phyloP scores from a whole-genome alignment of 805 yeast species.

The Yamadazyma takamatsuzukensis region DNA sequence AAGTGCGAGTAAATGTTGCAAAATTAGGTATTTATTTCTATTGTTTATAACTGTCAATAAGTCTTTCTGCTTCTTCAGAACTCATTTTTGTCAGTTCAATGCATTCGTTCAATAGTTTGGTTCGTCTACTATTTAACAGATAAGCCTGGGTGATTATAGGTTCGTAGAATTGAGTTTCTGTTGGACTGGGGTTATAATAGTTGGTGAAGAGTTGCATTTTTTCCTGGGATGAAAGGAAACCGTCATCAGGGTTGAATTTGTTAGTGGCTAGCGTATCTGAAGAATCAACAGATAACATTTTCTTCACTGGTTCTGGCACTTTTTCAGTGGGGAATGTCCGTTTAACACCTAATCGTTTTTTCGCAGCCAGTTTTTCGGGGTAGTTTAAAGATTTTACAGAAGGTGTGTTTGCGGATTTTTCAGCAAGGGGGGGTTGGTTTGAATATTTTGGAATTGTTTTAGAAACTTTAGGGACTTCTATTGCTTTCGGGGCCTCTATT shows the following conservation, averaged over 20 bases:
- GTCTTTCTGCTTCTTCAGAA: constrained; percentile 2
- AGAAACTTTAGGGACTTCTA: too few relatives aligned
- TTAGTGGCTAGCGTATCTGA: constrained; percentile 18
- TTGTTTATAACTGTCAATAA: constrained; percentile 2
- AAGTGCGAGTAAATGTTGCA: neutral
- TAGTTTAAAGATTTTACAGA: too few relatives aligned
- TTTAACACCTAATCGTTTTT: too few relatives aligned
- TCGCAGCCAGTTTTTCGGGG: too few relatives aligned
- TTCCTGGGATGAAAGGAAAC: constrained; percentile 37
- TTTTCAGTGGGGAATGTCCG: too few relatives aligned
- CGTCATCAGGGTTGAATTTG: constrained; percentile 27
- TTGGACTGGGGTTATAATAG: constrained; percentile 24
- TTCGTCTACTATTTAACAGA: constrained; percentile 4
- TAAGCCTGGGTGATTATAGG: constrained; percentile 15
- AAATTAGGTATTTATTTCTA: too few relatives aligned
- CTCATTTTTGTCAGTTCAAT: constrained; percentile 3
- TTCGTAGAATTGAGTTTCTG: constrained; percentile 13
- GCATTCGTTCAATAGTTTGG: constrained; percentile 5
- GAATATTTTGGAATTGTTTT: too few relatives aligned
- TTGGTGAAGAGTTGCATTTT: constrained; percentile 39
- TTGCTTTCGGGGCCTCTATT: too few relatives aligned
- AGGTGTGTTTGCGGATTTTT: too few relatives aligned
- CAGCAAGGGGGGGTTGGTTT: too few relatives aligned
- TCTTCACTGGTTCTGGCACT: neutral
- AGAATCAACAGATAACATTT: neutral